A percentile compares a stretch with the other conserved stretches of the same genome.
phyloP scores from a whole-genome alignment of 208 protist species.

The Leishmania martiniquensis region DNA sequence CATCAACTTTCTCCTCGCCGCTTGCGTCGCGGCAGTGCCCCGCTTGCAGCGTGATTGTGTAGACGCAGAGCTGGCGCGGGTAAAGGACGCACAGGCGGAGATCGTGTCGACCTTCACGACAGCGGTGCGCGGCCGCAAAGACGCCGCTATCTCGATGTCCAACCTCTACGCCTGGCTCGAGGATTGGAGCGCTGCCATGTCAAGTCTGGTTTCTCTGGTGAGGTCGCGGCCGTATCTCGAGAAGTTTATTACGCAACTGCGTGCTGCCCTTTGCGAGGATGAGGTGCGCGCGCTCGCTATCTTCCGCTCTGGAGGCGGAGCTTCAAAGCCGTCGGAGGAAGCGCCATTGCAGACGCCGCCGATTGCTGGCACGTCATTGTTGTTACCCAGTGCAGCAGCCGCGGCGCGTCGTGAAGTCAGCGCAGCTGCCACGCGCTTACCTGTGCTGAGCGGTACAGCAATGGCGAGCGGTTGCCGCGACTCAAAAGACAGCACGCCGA shows the following conservation, averaged over 20 bases:
- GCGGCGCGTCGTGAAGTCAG: neutral
- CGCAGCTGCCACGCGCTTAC: neutral
- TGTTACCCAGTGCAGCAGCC: neutral
- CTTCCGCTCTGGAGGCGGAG: neutral
- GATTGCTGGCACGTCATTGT: neutral
- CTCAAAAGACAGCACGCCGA: neutral
- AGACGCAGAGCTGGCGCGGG: slow-evolving; percentile 22
- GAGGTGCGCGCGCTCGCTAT: slow-evolving; percentile 54
- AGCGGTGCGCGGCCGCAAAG: slow-evolving; percentile 20
- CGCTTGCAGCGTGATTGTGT: slow-evolving; percentile 26
- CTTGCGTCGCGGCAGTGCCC: slow-evolving; percentile 37
- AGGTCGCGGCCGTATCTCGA: slow-evolving; percentile 31
- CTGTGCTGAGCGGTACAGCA: neutral
- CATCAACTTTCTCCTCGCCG: slow-evolving; percentile 78
- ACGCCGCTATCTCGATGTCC: slow-evolving; percentile 24
- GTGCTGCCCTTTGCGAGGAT: slow-evolving; percentile 79
- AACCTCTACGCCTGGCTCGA: slow-evolving; percentile 23
- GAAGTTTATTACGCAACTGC: slow-evolving; percentile 55
- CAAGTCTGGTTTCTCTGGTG: slow-evolving; percentile 38
- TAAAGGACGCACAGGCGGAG: slow-evolving; percentile 15
- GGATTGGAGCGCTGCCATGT: slow-evolving; percentile 19
- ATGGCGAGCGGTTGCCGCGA: too few species aligned
- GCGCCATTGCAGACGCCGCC: neutral
- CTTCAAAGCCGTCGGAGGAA: too few species aligned
- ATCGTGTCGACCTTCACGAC: slow-evolving; percentile 25